Evolutionary conservation across 1,139 yeast species (phyloP).

Genomic region (Yamadazyma pseudoaaseri): DNA sequence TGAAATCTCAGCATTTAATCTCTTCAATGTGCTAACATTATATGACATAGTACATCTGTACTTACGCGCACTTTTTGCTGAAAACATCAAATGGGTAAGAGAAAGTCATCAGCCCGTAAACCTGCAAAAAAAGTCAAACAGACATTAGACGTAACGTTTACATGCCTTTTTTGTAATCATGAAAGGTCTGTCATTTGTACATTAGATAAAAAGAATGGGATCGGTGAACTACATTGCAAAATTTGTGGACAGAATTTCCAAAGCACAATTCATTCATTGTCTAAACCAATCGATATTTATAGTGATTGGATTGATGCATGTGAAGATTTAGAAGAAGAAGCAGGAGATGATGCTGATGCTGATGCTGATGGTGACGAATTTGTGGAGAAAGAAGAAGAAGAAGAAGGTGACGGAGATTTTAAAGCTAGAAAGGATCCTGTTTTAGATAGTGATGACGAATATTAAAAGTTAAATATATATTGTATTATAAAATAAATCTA

Average conservation of each 20-base stretch:
- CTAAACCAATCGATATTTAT: slow-evolving; percentile 91
- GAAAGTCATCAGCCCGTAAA: slow-evolving; percentile 84
- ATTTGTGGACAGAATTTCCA: slow-evolving; percentile 95
- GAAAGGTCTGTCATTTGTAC: slow-evolving; percentile 89
- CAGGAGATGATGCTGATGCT: slow-evolving; percentile 19
- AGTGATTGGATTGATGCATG: slow-evolving; percentile 99
- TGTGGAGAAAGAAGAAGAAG: slow-evolving; percentile 32
- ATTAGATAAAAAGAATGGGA: slow-evolving; percentile 79
- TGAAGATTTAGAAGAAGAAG: slow-evolving; percentile 85
- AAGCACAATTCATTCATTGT: slow-evolving; percentile 76
- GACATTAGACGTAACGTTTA: slow-evolving; percentile 79
- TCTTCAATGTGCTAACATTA: no score
- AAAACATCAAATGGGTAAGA: slow-evolving; percentile 61
- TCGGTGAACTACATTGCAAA: slow-evolving; percentile 86
- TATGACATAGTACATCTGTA: no score
- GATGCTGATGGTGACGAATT: slow-evolving; percentile 21
- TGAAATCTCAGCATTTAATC: no score
- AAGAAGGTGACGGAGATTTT: slow-evolving; percentile 25
- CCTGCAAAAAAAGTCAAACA: slow-evolving; percentile 81
- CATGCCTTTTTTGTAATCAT: slow-evolving; percentile 94
- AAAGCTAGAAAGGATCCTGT: slow-evolving; percentile 15
- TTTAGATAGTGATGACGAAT: slow-evolving; percentile 29
- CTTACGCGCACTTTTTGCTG: no score
- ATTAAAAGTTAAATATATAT: slow-evolving; percentile 5
- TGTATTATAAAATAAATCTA: slow-evolving; percentile 1